Percentiles rank a stretch among this genome's conserved stretches.
Evolutionary conservation across 495 filamentous ascomycete genomes (phyloP).

Genomic region (Apiosordaria backusii): DNA sequence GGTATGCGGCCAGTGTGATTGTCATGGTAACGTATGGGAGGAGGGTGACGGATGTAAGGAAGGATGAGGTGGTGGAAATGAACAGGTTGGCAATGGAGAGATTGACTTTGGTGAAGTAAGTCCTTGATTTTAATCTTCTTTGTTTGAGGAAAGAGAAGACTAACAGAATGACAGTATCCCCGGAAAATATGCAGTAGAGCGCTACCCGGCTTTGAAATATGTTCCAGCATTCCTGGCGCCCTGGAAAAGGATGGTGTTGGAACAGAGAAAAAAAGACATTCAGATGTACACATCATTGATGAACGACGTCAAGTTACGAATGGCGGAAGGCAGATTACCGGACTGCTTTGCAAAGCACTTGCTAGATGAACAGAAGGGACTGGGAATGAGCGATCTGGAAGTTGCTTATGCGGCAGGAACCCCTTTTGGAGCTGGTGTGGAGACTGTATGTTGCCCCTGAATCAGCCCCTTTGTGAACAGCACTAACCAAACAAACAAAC

Average conservation of each 20-base stretch:
- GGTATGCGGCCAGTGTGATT: slow-evolving; percentile 57
- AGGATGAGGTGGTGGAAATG: slow-evolving; percentile 48
- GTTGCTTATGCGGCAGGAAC: slow-evolving; percentile 55
- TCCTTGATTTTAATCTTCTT: background rate
- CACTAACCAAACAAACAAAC: background rate
- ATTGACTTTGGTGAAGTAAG: slow-evolving; percentile 52
- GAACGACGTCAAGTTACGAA: slow-evolving; percentile 29
- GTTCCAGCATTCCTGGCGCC: slow-evolving; percentile 53
- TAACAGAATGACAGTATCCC: slow-evolving; percentile 38
- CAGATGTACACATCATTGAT: slow-evolving; percentile 50
- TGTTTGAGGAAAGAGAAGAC: background rate
- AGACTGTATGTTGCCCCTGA: slow-evolving; percentile 47
- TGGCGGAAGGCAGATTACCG: slow-evolving; percentile 38
- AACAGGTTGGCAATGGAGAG: slow-evolving; percentile 56
- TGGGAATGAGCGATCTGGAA: slow-evolving; percentile 51
- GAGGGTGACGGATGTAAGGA: slow-evolving; percentile 51
- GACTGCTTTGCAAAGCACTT: slow-evolving; percentile 51
- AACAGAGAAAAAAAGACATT: slow-evolving; percentile 49
- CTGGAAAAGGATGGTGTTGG: slow-evolving; percentile 54
- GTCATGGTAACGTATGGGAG: slow-evolving; percentile 58
- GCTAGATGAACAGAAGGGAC: slow-evolving; percentile 43
- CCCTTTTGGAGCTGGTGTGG: slow-evolving; percentile 62
- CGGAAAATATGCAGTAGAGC: slow-evolving; percentile 55
- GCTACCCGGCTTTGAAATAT: slow-evolving; percentile 53
- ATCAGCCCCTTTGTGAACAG: background rate